Percentiles rank a stretch among this genome's conserved stretches.
phyloP scores from a whole-genome alignment of 2,329 filamentous ascomycete species.

The Hypoxylon rubiginosum region DNA sequence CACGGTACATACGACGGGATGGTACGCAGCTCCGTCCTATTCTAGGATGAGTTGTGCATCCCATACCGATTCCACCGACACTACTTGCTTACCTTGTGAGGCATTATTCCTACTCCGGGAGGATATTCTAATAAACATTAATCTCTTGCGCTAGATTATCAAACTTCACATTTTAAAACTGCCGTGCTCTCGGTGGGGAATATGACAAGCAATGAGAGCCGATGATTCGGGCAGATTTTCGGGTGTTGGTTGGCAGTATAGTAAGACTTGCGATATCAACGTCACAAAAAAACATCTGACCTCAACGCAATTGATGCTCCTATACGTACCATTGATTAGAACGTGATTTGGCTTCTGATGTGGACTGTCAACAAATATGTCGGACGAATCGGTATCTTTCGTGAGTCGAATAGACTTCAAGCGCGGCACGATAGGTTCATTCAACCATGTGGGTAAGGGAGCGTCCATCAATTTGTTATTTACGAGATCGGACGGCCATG shows the following conservation, averaged over 20 bases:
- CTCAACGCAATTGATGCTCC: not conserved
- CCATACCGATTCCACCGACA: slow-evolving; percentile 35
- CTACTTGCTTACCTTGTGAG: slow-evolving; percentile 74
- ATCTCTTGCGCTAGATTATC: slow-evolving; percentile 12
- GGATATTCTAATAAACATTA: slow-evolving; percentile 70
- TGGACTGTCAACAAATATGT: slow-evolving; percentile 74
- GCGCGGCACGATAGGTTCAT: slow-evolving; percentile 75
- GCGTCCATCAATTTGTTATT: slow-evolving; percentile 81
- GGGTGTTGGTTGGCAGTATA: not conserved
- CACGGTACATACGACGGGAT: slow-evolving; percentile 89
- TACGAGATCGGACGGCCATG: slow-evolving; percentile 87
- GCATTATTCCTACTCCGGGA: slow-evolving; percentile 93
- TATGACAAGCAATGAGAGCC: not conserved
- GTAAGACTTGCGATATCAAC: not conserved
- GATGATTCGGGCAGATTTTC: not conserved
- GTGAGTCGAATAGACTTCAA: slow-evolving; percentile 64
- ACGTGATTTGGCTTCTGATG: slow-evolving; percentile 89
- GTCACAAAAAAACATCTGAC: slow-evolving; percentile 1
- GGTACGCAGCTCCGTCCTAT: slow-evolving; percentile 85
- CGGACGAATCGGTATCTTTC: slow-evolving; percentile 44
- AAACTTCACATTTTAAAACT: slow-evolving; percentile 8
- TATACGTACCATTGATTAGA: slow-evolving; percentile 77
- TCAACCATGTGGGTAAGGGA: slow-evolving; percentile 81
- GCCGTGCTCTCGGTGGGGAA: slow-evolving; percentile 8
- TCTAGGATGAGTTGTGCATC: slow-evolving; percentile 45